Conservation (phyloP, 306 rosid species). For the Begonia loranthoides region DNA sequence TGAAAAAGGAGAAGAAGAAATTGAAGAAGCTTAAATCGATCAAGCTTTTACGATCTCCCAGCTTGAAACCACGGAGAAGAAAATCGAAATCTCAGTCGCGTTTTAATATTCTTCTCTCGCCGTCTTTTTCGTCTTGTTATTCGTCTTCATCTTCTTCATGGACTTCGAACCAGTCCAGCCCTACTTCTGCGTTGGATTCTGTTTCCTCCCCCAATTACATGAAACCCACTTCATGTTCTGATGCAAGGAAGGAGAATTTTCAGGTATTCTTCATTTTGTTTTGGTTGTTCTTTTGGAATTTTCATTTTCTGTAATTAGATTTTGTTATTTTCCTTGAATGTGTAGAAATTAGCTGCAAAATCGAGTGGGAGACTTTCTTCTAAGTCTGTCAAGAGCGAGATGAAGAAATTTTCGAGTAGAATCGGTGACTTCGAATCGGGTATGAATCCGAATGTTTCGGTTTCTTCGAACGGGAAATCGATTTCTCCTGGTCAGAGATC, state of each 20-base stretch:
- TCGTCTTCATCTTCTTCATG: constrained; percentile 14
- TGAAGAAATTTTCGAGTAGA: constrained; percentile 15
- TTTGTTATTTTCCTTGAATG: not conserved
- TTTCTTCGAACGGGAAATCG: constrained; percentile 15
- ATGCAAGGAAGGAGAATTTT: constrained; percentile 30
- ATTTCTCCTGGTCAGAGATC: constrained; percentile 22
- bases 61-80: constrained; percentile 30
- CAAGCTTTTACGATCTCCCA: constrained; percentile 39
- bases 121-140: not conserved
- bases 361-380: no score
- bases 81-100: constrained; percentile 17
- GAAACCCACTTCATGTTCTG: constrained; percentile 41
- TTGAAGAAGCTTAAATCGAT: constrained; percentile 42
- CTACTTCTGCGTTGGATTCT: constrained; percentile 18
- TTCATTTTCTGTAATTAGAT: constrained; percentile 2
- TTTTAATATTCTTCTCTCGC: constrained; percentile 1
- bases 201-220: constrained; percentile 29
- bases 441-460: constrained; percentile 6
- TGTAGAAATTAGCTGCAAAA: no score
- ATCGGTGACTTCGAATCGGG: constrained; percentile 20
- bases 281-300: not conserved
- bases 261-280: constrained; percentile 31
- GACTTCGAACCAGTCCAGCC: constrained; percentile 15
- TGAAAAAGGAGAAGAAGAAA: constrained; percentile 19
- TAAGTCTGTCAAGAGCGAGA: not conserved